These are phyloP conservation scores for Tillandsia leiboldiana DNA, from an alignment of 176 grass and related monocot genomes.

Conservation along the genomic window DNA sequence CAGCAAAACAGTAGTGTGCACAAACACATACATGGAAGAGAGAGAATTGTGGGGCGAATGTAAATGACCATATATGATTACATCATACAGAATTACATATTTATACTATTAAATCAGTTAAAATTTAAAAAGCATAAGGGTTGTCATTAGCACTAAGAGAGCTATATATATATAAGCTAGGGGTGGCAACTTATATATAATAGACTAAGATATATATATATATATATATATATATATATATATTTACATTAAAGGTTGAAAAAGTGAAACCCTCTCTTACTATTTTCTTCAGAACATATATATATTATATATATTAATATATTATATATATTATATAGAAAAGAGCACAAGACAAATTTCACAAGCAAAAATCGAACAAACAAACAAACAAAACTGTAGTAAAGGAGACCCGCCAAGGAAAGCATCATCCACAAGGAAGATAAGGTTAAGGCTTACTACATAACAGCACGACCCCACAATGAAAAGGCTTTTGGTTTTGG, in stretches of 20 bases:
- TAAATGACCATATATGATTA: no score
- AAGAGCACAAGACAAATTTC: neutral
- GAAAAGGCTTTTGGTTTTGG: neutral
- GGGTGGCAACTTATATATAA: neutral
- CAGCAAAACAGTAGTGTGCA: no score
- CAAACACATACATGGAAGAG: no score
- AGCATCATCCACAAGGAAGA: constrained; percentile 33
- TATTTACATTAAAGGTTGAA: constrained; percentile 40
- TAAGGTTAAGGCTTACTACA: constrained; percentile 37
- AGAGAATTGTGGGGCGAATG: no score
- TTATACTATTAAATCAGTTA: no score
- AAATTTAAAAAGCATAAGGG: neutral
- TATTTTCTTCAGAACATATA: constrained; percentile 13
- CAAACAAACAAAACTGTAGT: constrained; percentile 43
- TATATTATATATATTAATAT: constrained; percentile 5
- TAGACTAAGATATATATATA: no score
- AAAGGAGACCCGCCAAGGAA: constrained; percentile 20
- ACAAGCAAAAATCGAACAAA: constrained; percentile 26
- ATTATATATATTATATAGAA: constrained; percentile 18
- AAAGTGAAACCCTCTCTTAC: constrained; percentile 19
- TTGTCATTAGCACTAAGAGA: neutral
- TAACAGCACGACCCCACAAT: constrained; percentile 27
- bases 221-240: neutral
- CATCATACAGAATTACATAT: no score
- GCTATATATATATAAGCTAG: neutral